These are phyloP conservation scores for Acaromyces ingoldii DNA, from an alignment of 1,284 basidiomycete genomes.

Conservation along the genomic window DNA sequence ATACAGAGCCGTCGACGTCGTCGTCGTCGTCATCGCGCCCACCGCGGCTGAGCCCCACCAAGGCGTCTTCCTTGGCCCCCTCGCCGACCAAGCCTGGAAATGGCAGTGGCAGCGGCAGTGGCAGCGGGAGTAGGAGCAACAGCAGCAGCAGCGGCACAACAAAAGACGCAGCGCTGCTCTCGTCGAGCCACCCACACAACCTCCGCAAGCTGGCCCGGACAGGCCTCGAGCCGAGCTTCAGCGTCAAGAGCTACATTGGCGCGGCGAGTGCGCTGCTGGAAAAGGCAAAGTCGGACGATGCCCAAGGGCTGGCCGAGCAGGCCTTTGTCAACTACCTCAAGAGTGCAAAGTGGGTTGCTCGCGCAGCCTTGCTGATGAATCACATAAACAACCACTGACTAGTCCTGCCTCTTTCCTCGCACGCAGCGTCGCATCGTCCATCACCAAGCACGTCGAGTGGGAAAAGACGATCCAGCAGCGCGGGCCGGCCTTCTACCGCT, in stretches of 20 bases:
- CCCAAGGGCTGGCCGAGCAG: conserved; percentile 42
- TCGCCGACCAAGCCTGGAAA: neutral
- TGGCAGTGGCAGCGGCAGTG: neutral
- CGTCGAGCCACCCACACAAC: conserved; percentile 45
- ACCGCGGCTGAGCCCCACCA: too few species aligned
- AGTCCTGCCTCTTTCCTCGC: neutral
- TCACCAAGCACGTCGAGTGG: conserved; percentile 48
- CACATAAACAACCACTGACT: neutral
- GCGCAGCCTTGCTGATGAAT: neutral
- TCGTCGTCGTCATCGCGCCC: too few species aligned
- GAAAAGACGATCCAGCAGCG: conserved; percentile 25
- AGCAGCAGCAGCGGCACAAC: neutral
- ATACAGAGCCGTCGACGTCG: neutral
- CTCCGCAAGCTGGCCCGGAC: conserved; percentile 42
- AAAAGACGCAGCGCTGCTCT: conserved; percentile 14
- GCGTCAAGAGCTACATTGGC: conserved; percentile 46
- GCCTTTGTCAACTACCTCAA: conserved; percentile 52
- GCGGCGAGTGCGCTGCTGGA: conserved; percentile 47
- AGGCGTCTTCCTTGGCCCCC: too few species aligned
- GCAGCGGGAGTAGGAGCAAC: neutral
- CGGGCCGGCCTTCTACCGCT: conserved; percentile 36
- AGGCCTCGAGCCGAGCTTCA: conserved; percentile 40
- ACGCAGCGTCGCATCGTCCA: conserved; percentile 36
- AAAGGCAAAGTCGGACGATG: conserved; percentile 45
- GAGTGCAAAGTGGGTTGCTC: conserved; percentile 27